A percentile compares a stretch with the other conserved stretches of the same genome.
These are phyloP conservation scores for Suillus paluster DNA, from an alignment of 768 basidiomycete genomes.

Conservation along the genomic window DNA sequence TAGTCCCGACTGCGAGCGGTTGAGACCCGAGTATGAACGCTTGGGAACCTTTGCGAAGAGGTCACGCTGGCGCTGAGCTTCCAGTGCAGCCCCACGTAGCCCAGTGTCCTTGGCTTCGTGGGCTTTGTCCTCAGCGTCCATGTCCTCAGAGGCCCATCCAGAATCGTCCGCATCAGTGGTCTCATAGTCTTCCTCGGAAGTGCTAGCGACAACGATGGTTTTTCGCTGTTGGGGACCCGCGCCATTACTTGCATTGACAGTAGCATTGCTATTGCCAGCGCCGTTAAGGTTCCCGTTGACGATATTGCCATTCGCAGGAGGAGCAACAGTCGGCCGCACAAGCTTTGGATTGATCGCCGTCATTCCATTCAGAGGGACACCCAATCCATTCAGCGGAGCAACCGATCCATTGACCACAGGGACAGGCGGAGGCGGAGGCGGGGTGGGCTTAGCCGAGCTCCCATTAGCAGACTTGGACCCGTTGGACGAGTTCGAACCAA, in stretches of 20 bases:
- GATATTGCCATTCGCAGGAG: constrained; percentile 15
- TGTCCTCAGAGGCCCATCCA: constrained; percentile 67
- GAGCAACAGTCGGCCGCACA: background rate
- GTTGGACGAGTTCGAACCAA: constrained; percentile 64
- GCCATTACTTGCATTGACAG: constrained; percentile 23
- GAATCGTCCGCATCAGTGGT: constrained; percentile 61
- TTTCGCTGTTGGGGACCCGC: constrained; percentile 36
- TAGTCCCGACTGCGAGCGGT: constrained; percentile 57
- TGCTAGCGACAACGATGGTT: constrained; percentile 51
- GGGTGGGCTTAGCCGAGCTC: constrained; percentile 20
- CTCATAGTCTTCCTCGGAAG: constrained; percentile 52
- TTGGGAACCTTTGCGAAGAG: constrained; percentile 73
- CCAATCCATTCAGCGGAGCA: constrained; percentile 10
- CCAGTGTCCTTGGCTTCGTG: constrained; percentile 36
- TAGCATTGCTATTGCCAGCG: constrained; percentile 17
- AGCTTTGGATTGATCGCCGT: constrained; percentile 10
- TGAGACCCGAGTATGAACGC: constrained; percentile 64
- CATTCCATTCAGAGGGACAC: constrained; percentile 6
- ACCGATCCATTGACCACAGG: constrained; percentile 17
- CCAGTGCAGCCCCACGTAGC: constrained; percentile 59
- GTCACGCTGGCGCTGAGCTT: constrained; percentile 67
- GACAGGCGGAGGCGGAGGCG: constrained; percentile 22
- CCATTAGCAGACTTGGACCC: constrained; percentile 38
- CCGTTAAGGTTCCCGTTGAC: constrained; percentile 16
- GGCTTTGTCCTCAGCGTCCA: constrained; percentile 41